Conservation (phyloP, 805 yeast species). For the Cyberlindnera lachancei region DNA sequence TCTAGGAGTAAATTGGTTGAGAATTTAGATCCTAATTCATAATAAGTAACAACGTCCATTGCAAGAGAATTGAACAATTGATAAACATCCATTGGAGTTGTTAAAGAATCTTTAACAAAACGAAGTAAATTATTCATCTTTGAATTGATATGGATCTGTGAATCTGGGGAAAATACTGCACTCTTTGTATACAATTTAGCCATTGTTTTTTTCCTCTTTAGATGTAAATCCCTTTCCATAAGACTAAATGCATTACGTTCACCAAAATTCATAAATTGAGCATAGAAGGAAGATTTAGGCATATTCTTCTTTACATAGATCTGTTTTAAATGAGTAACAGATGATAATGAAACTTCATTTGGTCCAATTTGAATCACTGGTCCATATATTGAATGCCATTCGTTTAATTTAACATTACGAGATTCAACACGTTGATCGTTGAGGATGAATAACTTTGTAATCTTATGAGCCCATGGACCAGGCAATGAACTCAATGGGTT, state of each 20-base stretch:
- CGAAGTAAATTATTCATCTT: slow-evolving; percentile 25
- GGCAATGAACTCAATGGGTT: slow-evolving; percentile 48
- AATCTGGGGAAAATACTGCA: slow-evolving; percentile 25
- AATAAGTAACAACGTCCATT: slow-evolving; percentile 59
- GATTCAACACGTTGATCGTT: slow-evolving; percentile 39
- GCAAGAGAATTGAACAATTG: slow-evolving; percentile 64
- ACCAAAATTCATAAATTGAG: slow-evolving; percentile 53
- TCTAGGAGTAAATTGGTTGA: slow-evolving; percentile 38
- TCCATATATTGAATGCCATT: slow-evolving; percentile 50
- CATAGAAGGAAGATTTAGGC: slow-evolving; percentile 51
- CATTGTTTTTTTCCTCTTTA: slow-evolving; percentile 32
- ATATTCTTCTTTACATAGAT: slow-evolving; percentile 48
- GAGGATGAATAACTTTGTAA: slow-evolving; percentile 34
- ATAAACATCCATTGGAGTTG: slow-evolving; percentile 42
- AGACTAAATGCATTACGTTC: slow-evolving; percentile 52
- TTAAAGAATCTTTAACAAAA: slow-evolving; percentile 10
- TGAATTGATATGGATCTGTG: slow-evolving; percentile 27
- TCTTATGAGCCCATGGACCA: slow-evolving; percentile 48
- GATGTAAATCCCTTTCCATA: slow-evolving; percentile 40
- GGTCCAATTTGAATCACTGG: slow-evolving; percentile 58
- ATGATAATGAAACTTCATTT: slow-evolving; percentile 50
- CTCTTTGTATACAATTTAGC: slow-evolving; percentile 39
- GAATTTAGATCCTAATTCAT: slow-evolving; percentile 46
- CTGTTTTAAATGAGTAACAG: slow-evolving; percentile 41
- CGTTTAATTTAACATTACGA: slow-evolving; percentile 41